Evolutionary conservation across 805 yeast species (phyloP).

Genomic region (Candida maris): DNA sequence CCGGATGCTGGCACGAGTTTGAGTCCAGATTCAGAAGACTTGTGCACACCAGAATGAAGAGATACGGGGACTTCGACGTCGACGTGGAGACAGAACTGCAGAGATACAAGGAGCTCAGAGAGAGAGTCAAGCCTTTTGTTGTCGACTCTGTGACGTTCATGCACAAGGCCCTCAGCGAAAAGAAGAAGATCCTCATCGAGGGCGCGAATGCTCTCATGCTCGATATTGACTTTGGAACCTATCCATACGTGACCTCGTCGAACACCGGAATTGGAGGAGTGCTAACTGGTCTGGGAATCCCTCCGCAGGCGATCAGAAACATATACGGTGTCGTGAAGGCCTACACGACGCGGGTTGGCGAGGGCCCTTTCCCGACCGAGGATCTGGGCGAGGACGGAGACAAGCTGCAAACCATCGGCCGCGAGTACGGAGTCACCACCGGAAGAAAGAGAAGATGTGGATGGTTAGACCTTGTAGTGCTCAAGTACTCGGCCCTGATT

Average conservation of each 20-base stretch:
- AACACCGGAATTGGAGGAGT: constrained; percentile 98
- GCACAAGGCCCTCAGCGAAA: constrained; percentile 68
- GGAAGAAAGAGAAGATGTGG: constrained; percentile 99
- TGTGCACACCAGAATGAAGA: constrained; percentile 73
- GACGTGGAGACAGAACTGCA: constrained; percentile 78
- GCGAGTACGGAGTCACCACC: constrained; percentile 96
- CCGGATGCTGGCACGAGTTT: constrained; percentile 91
- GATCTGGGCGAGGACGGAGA: constrained; percentile 87
- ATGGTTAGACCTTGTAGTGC: constrained; percentile 94
- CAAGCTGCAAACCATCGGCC: constrained; percentile 84
- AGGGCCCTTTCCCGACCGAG: constrained; percentile 99
- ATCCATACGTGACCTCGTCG: constrained; percentile 95
- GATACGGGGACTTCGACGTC: constrained; percentile 92
- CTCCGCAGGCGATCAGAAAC: constrained; percentile 80
- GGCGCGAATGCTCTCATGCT: constrained; percentile 99
- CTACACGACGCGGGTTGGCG: constrained; percentile 98
- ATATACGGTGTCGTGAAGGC: constrained; percentile 97
- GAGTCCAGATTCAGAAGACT: constrained; percentile 72
- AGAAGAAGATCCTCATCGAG: constrained; percentile 88
- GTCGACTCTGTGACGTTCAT: constrained; percentile 87
- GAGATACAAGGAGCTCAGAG: constrained; percentile 70
- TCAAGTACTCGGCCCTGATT: constrained; percentile 84
- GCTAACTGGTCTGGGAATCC: constrained; percentile 91
- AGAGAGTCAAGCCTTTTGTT: constrained; percentile 79
- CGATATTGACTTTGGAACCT: constrained; percentile 96